phyloP scores from a whole-genome alignment of 2,329 filamentous ascomycete species.

The Fusarium haematococcum region DNA sequence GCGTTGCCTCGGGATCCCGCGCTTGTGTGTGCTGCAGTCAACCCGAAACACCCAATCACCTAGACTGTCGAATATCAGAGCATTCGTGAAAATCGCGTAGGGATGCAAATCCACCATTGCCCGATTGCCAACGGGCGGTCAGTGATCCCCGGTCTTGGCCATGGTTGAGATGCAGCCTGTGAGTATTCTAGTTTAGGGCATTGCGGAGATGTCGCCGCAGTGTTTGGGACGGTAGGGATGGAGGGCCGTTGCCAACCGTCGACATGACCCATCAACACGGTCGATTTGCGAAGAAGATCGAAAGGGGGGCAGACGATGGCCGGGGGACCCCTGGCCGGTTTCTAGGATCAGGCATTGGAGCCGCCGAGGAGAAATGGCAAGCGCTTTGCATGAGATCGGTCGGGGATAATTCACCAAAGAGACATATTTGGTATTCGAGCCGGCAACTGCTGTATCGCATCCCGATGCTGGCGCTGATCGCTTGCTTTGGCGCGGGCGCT shows the following conservation, averaged over 20 bases:
- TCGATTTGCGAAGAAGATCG: slow-evolving; percentile 42
- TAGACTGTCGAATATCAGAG: slow-evolving; percentile 12
- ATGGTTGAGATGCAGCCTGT: slow-evolving; percentile 12
- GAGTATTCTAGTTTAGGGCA: slow-evolving; percentile 17
- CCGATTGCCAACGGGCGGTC: slow-evolving; percentile 4
- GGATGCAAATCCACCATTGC: slow-evolving; percentile 15
- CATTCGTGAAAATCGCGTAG: slow-evolving; percentile 6
- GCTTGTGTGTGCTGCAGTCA: not conserved
- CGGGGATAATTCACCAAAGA: slow-evolving; percentile 33
- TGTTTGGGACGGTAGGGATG: slow-evolving; percentile 10
- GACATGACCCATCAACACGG: slow-evolving; percentile 17
- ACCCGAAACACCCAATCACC: not conserved
- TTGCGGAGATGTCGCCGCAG: slow-evolving; percentile 4
- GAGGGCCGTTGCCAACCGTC: slow-evolving; percentile 7
- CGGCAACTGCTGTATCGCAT: slow-evolving; percentile 36
- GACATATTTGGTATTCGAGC: slow-evolving; percentile 31
- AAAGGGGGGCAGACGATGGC: slow-evolving; percentile 16
- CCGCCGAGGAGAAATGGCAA: slow-evolving; percentile 17
- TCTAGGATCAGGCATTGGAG: slow-evolving; percentile 13
- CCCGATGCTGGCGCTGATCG: slow-evolving; percentile 39
- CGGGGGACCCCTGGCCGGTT: slow-evolving; percentile 12
- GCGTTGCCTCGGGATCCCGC: slow-evolving; percentile 10
- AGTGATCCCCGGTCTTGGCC: slow-evolving; percentile 9
- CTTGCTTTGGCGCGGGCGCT: slow-evolving; percentile 33
- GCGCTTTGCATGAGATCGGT: slow-evolving; percentile 40